Evolutionary conservation across 169 alveolate genomes (phyloP).

Genomic region (Besnoitia besnoiti): DNA sequence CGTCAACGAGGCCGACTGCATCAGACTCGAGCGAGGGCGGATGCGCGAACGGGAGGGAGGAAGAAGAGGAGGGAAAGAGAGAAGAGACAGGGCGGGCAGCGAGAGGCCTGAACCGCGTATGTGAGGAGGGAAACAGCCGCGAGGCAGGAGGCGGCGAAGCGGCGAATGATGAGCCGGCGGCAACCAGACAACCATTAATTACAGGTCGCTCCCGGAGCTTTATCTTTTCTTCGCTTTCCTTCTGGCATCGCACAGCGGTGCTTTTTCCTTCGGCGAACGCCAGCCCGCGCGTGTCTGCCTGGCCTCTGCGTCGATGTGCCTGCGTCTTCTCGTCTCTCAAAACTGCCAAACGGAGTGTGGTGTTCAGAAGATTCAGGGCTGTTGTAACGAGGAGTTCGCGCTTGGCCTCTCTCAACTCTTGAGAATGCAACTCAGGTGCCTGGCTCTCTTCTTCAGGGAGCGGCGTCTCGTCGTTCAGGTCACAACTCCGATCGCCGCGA

Average conservation of each 20-base stretch:
- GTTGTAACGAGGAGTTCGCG: not conserved
- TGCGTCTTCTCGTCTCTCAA: too few relatives aligned
- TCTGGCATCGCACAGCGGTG: not conserved
- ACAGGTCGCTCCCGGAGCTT: too few relatives aligned
- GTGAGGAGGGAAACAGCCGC: not conserved
- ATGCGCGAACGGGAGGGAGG: not conserved
- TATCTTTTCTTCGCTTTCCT: not conserved
- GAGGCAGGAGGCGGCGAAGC: too few relatives aligned
- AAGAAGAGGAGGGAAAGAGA: not conserved
- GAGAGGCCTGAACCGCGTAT: not conserved
- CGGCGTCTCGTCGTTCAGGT: too few relatives aligned
- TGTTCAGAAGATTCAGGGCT: not conserved
- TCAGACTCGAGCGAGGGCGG: not conserved
- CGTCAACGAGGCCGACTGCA: not conserved
- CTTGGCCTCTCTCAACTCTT: not conserved
- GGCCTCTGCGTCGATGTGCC: too few relatives aligned
- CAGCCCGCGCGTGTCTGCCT: too few relatives aligned
- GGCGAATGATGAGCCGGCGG: too few relatives aligned
- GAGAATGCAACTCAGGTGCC: not conserved
- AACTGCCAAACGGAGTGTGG: not conserved
- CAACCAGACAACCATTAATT: too few relatives aligned
- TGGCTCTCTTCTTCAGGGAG: too few relatives aligned
- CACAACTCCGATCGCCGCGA: too few relatives aligned
- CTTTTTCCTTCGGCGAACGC: too few relatives aligned
- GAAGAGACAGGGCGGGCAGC: not conserved